These are phyloP conservation scores for Grigorovia transvaalensis DNA, from an alignment of 805 yeast genomes.

Conservation along the genomic window DNA sequence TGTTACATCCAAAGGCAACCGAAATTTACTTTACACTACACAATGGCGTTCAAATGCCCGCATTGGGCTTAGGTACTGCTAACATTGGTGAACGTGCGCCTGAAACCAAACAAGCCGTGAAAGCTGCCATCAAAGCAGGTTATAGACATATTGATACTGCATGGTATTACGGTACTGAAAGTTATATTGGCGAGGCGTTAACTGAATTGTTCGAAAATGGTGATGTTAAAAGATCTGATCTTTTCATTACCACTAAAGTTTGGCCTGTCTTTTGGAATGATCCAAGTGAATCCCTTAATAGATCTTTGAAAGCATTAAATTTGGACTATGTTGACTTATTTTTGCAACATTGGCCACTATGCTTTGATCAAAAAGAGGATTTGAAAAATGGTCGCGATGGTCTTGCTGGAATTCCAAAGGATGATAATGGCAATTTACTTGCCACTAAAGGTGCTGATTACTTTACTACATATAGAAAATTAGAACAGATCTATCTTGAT, in stretches of 20 bases:
- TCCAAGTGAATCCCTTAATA: constrained; percentile 43
- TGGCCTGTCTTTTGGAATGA: constrained; percentile 46
- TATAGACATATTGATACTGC: constrained; percentile 73
- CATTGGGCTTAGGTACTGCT: constrained; percentile 61
- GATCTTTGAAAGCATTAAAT: constrained; percentile 48
- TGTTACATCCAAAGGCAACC: constrained; percentile 28
- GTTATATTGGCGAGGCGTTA: constrained; percentile 52
- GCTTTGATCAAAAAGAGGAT: constrained; percentile 27
- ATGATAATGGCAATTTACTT: constrained; percentile 28
- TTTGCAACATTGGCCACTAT: constrained; percentile 71
- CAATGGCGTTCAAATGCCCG: constrained; percentile 53
- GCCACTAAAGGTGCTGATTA: constrained; percentile 34
- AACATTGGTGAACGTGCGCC: constrained; percentile 38
- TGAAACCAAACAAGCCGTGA: constrained; percentile 42
- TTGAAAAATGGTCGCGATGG: constrained; percentile 15
- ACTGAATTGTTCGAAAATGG: constrained; percentile 39
- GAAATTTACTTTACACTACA: constrained; percentile 37
- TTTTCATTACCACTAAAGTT: constrained; percentile 66
- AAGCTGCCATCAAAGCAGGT: constrained; percentile 52
- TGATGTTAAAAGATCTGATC: constrained; percentile 40
- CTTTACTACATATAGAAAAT: constrained; percentile 41
- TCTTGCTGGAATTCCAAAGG: constrained; percentile 18
- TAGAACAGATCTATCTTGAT: constrained; percentile 30
- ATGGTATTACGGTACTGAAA: constrained; percentile 57
- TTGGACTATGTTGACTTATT: constrained; percentile 69